These are phyloP conservation scores for Penicillium freii DNA, from an alignment of 2,329 filamentous ascomycete genomes.

Conservation along the genomic window DNA sequence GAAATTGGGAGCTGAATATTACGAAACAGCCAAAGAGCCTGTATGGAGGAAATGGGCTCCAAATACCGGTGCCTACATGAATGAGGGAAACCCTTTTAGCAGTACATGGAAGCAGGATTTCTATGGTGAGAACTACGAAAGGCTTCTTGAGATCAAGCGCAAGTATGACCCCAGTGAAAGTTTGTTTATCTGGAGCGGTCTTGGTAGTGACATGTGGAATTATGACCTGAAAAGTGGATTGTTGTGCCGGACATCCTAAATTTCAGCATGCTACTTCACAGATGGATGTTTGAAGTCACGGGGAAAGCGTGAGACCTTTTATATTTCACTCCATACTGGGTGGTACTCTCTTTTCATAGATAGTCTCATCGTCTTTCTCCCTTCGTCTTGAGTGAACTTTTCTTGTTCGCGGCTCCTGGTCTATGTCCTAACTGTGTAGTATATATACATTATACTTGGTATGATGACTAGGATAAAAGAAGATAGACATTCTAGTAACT, in stretches of 20 bases:
- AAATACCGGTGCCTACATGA: background rate
- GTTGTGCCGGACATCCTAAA: background rate
- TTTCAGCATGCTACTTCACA: background rate
- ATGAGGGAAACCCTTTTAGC: background rate
- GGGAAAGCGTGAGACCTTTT: background rate
- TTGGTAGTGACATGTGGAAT: background rate
- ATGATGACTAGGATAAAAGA: background rate
- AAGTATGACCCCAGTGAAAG: background rate
- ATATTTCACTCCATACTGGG: background rate
- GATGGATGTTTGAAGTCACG: background rate
- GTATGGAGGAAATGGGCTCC: background rate
- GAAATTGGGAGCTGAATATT: background rate
- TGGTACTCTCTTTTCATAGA: background rate
- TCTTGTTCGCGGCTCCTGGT: too few species aligned
- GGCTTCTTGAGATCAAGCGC: background rate
- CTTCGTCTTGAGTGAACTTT: background rate
- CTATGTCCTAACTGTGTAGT: too few species aligned
- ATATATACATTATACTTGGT: background rate
- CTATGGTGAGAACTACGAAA: background rate
- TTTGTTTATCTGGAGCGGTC: background rate
- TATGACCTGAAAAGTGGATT: background rate
- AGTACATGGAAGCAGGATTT: background rate
- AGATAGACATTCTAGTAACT: background rate
- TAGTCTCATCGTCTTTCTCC: background rate
- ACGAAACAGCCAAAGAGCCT: background rate